phyloP scores from a whole-genome alignment of 2,329 filamentous ascomycete genomes.

The Microthyrium microscopicum region DNA sequence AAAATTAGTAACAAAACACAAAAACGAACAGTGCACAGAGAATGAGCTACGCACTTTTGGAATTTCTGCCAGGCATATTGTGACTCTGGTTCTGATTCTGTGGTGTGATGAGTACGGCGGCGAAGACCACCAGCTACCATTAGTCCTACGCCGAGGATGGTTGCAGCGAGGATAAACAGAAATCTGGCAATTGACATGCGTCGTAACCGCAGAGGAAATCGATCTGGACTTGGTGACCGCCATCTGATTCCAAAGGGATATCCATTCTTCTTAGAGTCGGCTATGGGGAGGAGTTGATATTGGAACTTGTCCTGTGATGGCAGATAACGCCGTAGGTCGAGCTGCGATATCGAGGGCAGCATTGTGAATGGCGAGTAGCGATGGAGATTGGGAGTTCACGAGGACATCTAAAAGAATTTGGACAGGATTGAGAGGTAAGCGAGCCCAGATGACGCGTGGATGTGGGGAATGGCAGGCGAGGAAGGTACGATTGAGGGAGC shows the following conservation, averaged over 20 bases:
- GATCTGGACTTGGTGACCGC: constrained; percentile 20
- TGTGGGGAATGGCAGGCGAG: no score
- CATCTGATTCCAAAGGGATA: constrained; percentile 20
- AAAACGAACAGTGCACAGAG: background rate
- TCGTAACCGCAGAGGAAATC: constrained; percentile 11
- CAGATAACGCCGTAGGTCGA: no score
- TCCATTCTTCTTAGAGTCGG: no score
- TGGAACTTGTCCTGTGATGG: no score
- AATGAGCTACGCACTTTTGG: constrained; percentile 18
- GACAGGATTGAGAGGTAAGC: no score
- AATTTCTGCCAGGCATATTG: constrained; percentile 30
- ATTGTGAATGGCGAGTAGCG: no score
- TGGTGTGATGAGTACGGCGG: constrained; percentile 21
- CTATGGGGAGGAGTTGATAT: no score
- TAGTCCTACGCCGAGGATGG: constrained; percentile 23
- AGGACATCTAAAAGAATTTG: no score
- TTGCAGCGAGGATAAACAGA: constrained; percentile 22
- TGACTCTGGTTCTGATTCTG: constrained; percentile 16
- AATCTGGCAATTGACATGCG: constrained; percentile 25
- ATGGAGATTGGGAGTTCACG: no score
- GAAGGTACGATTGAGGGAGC: no score
- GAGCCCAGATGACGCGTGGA: no score
- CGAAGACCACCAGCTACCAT: constrained; percentile 25
- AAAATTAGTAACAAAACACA: background rate
- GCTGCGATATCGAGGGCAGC: no score